Evolutionary conservation across 371 early-diverging fungal species (phyloP).

Genomic region (Cokeromyces recurvatus): DNA sequence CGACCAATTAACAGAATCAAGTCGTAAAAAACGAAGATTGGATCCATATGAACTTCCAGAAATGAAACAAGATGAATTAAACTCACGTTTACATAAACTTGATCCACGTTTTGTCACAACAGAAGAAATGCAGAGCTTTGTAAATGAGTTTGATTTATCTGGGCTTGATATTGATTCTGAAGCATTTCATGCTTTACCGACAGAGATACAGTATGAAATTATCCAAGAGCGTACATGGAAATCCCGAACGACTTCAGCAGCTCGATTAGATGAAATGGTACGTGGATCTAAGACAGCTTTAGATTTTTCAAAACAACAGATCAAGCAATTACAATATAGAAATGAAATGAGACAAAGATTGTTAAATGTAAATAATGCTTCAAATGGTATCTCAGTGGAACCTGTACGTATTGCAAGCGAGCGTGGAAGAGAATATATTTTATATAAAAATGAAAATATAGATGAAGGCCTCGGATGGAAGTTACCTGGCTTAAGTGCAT

Average conservation of each 20-base stretch:
- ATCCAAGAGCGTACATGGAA: conserved; percentile 79
- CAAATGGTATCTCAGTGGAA: conserved; percentile 14
- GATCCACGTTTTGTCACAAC: conserved; percentile 69
- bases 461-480: conserved; percentile 68
- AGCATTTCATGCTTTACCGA: conserved; percentile 71
- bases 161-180: conserved; percentile 75
- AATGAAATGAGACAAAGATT: conserved; percentile 84
- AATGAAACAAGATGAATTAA: background rate
- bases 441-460: conserved; percentile 77
- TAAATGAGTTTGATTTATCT: conserved; percentile 49
- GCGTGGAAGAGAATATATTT: conserved; percentile 72
- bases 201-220: conserved; percentile 88
- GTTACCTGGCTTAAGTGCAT: conserved; percentile 34
- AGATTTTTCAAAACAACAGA: conserved; percentile 91
- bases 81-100: conserved; percentile 2
- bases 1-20: conserved; percentile 26
- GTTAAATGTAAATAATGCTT: conserved; percentile 54
- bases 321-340: conserved; percentile 76
- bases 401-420: conserved; percentile 72
- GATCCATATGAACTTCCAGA: conserved; percentile 78
- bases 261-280: conserved; percentile 72
- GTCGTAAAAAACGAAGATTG: conserved; percentile 40
- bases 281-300: conserved; percentile 62
- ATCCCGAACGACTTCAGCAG: conserved; percentile 77
- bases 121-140: conserved; percentile 57